Conservation (phyloP, 331 rosid species). For the Rosa hybrid region DNA sequence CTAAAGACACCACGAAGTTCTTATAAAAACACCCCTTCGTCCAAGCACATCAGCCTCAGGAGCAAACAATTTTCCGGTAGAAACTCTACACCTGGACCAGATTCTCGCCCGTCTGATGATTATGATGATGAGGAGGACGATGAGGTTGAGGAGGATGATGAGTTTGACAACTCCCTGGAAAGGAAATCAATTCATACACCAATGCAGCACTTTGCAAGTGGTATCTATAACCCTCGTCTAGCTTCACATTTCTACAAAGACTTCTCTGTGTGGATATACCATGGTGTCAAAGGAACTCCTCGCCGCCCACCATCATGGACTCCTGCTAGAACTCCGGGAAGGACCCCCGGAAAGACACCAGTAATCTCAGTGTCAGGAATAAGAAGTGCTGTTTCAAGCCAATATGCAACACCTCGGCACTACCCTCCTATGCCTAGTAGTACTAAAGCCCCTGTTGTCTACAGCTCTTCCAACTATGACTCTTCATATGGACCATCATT, state of each 20-base stretch:
- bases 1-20: conserved; percentile 49
- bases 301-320: conserved; percentile 81
- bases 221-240: conserved; percentile 58
- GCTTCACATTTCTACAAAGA: conserved; percentile 90
- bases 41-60: conserved; percentile 54
- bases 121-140: conserved; percentile 35
- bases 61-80: conserved; percentile 12
- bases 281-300: conserved; percentile 77
- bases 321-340: conserved; percentile 78
- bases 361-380: conserved; percentile 30
- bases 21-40: conserved; percentile 36
- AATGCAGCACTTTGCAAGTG: conserved; percentile 37
- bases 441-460: conserved; percentile 34
- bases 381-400: conserved; percentile 49
- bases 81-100: conserved; percentile 40
- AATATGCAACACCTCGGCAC: conserved; percentile 45
- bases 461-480: conserved; percentile 47
- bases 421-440: conserved; percentile 14
- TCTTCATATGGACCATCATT: conserved; percentile 41
- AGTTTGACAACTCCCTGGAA: conserved; percentile 69
- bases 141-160: conserved; percentile 35
- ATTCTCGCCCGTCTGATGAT: conserved; percentile 26
- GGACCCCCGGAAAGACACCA: conserved; percentile 59
- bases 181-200: conserved; percentile 57
- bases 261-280: conserved; percentile 75